Evolutionary conservation across 2,329 filamentous ascomycete genomes (phyloP).

Genomic region (Cercospora brassicicola): DNA sequence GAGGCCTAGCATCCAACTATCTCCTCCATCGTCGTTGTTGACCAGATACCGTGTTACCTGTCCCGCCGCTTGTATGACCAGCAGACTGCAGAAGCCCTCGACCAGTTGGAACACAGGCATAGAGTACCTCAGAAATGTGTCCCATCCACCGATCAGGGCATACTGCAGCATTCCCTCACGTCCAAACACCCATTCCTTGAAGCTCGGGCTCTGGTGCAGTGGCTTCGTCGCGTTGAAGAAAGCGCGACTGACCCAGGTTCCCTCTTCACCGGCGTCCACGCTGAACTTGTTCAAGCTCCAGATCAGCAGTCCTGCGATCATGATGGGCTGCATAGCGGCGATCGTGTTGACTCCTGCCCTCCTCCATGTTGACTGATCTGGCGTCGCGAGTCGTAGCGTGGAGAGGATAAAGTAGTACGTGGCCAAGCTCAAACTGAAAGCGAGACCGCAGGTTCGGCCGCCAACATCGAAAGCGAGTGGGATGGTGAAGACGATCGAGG

Average conservation of each 20-base stretch:
- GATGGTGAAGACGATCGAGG: constrained; percentile 91
- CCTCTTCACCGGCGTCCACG: constrained; percentile 71
- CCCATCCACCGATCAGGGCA: constrained; percentile 80
- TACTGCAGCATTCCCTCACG: constrained; percentile 77
- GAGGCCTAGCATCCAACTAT: constrained; percentile 94
- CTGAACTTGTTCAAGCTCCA: constrained; percentile 96
- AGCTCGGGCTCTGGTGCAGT: constrained; percentile 57
- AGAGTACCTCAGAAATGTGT: constrained; percentile 82
- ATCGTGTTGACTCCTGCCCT: constrained; percentile 69
- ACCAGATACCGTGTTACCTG: constrained; percentile 95
- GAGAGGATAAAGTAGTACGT: constrained; percentile 90
- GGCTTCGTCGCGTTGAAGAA: constrained; percentile 39
- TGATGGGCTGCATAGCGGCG: constrained; percentile 77
- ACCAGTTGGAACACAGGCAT: constrained; percentile 91
- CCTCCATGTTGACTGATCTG: constrained; percentile 73
- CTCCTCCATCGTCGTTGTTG: constrained; percentile 80
- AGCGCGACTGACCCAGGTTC: constrained; percentile 74
- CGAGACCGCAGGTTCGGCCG: constrained; percentile 87
- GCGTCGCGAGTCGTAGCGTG: constrained; percentile 73
- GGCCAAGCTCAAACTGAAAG: constrained; percentile 86
- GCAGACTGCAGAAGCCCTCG: constrained; percentile 92
- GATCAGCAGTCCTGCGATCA: constrained; percentile 83
- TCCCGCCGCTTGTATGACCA: constrained; percentile 92
- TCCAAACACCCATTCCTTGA: constrained; percentile 87
- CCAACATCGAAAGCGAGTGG: constrained; percentile 98